Evolutionary conservation across 345 rosid species (phyloP).

Genomic region (Balakata baccata): DNA sequence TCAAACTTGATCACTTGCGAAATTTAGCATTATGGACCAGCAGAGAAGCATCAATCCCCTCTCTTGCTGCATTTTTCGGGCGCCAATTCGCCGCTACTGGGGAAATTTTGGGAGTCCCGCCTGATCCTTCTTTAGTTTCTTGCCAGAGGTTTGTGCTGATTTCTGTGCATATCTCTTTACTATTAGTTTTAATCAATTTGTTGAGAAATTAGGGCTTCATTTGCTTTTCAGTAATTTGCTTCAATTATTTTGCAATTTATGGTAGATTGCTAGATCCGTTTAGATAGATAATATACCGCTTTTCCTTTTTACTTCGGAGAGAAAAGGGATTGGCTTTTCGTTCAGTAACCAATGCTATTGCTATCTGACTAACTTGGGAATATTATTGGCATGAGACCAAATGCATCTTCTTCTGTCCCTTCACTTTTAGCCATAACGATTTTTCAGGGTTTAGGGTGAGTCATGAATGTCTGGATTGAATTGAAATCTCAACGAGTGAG

Average conservation of each 20-base stretch:
- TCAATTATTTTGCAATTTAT: neutral
- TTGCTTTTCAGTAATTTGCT: neutral
- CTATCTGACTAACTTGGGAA: neutral
- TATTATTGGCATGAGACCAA: neutral
- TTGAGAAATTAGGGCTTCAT: neutral
- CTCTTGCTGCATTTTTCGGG: slow-evolving; percentile 59
- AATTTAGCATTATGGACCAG: slow-evolving; percentile 63
- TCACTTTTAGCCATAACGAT: no score
- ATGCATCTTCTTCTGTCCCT: no score
- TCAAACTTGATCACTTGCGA: slow-evolving; percentile 66
- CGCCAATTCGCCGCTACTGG: slow-evolving; percentile 51
- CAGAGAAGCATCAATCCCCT: slow-evolving; percentile 50
- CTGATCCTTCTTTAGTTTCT: slow-evolving; percentile 45
- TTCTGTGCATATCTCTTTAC: neutral
- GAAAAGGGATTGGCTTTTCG: neutral
- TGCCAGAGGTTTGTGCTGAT: slow-evolving; percentile 48
- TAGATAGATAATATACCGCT: neutral
- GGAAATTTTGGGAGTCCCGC: slow-evolving; percentile 44
- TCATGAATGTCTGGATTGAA: neutral
- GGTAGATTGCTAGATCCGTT: neutral
- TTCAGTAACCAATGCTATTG: neutral
- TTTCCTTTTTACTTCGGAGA: neutral
- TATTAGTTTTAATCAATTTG: neutral
- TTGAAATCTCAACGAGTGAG: neutral
- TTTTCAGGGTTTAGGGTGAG: neutral